Base-by-base conservation (phyloP, 2,329 filamentous ascomycete species). In the Neophaeococcomyces aloes region DNA sequence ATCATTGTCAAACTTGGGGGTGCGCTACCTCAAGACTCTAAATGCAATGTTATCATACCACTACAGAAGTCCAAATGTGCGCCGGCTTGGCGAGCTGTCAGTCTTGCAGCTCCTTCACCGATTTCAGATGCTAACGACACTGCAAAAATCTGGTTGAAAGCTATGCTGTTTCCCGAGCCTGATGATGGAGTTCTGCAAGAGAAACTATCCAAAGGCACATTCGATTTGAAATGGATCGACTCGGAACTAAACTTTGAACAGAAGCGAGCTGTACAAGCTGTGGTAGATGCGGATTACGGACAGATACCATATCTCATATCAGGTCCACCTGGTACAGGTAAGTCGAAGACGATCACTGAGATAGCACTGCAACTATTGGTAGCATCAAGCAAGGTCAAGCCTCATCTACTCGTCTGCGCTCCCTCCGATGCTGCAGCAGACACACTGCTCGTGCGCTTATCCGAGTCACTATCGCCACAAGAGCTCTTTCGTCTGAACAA, bases 251-350 rank as follows among this genome's bases (percentile, higher is more conserved):
- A 72, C 46, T 69, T 65, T 50, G 69, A 72, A 51, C 69, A 72
- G 53, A 54, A 63, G 42, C 65, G 65, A 51, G 67, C 66, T 1
- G 63, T 71, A 5, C 60, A 67, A 27, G 62, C 64, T 7, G 55
- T 70, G 2, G 56, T 65, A 21, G 53, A 53, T 10, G 53, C 59
- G 29, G 57, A 64, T 11, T 72, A 68, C 54, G 69, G 69, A 4
- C 56, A 52, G 11, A 49, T 71, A 5, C 68, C 69, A 2, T 72
- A 66, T 48, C 57, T 71, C 7, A 67, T 72, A 14, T 65, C 63
- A 6, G 70, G 69, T 0, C 69, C 69, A 7, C 69, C 69, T 8
- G 70, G 70, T n/a, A 72, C 69, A 5, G 69, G 70, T 0, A 72
- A 73, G 52, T 72, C 70, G 7, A 71, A 71, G 46, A 71, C 68